phyloP scores from a whole-genome alignment of 805 yeast genomes.

The Candida piceae region DNA sequence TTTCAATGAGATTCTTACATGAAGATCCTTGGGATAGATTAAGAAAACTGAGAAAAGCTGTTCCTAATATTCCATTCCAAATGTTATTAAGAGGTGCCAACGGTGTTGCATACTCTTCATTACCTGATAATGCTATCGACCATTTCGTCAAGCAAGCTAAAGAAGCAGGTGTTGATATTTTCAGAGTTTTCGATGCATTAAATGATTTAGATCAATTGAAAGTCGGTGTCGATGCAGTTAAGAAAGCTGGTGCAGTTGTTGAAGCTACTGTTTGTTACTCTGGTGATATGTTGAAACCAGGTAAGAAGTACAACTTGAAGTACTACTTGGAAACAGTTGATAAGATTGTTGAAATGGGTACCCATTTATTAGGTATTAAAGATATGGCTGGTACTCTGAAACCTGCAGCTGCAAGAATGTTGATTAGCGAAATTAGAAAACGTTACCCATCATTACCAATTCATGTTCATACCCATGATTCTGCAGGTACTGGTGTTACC shows the following conservation, averaged over 20 bases:
- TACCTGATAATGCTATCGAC: conserved; percentile 98
- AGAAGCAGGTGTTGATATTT: conserved; percentile 93
- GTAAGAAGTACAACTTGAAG: conserved; percentile 91
- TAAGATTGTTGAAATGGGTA: conserved; percentile 85
- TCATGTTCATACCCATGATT: conserved; percentile 98
- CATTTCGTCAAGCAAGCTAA: conserved; percentile 94
- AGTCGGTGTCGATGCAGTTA: conserved; percentile 97
- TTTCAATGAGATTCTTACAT: conserved; percentile 94
- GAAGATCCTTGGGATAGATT: conserved; percentile 99
- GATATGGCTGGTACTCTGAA: conserved; percentile 99
- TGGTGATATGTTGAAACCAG: conserved; percentile 95
- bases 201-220: conserved; percentile 94
- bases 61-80: conserved; percentile 98
- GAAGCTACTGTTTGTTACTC: conserved; percentile 98
- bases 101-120: conserved; percentile 96
- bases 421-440: conserved; percentile 76
- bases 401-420: conserved; percentile 84
- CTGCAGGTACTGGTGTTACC: conserved; percentile 99
- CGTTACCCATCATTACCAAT: conserved; percentile 92
- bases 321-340: conserved; percentile 83
- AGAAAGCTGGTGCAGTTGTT: conserved; percentile 97
- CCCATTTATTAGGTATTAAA: conserved; percentile 94
- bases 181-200: conserved; percentile 96
- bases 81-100: conserved; percentile 99
- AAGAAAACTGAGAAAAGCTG: conserved; percentile 78